Conservation (phyloP, 371 early-diverging fungal species). For the Zychaea mexicana region DNA sequence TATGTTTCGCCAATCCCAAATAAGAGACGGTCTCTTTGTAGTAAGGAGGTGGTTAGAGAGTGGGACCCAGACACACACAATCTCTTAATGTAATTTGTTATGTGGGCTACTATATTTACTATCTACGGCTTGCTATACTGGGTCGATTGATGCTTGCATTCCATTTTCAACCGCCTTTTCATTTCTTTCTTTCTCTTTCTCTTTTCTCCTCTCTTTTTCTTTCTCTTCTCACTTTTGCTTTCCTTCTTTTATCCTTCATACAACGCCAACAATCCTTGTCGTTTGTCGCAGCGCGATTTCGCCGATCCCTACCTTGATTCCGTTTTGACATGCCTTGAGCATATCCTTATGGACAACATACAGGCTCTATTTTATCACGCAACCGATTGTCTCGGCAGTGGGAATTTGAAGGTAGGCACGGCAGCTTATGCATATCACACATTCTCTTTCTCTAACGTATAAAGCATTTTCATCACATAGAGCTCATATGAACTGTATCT, state of each 20-base stretch:
- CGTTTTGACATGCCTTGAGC: slow-evolving; percentile 19
- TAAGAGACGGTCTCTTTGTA: too few species aligned
- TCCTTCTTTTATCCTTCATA: background rate
- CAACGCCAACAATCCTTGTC: too few species aligned
- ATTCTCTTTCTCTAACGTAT: background rate
- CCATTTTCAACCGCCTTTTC: background rate
- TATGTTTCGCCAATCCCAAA: background rate
- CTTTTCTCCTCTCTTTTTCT: slow-evolving; percentile 2
- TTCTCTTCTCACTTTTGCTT: background rate
- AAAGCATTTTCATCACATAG: slow-evolving; percentile 14
- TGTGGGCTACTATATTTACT: too few species aligned
- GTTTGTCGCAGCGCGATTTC: background rate
- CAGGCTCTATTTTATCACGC: slow-evolving; percentile 25
- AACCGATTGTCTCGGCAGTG: slow-evolving; percentile 29
- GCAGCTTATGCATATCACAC: too few species aligned
- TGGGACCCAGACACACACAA: too few species aligned
- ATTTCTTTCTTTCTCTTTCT: slow-evolving; percentile 6
- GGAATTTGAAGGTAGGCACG: slow-evolving; percentile 22
- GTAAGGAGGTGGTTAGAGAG: too few species aligned
- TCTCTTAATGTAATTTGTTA: too few species aligned
- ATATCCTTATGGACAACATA: slow-evolving; percentile 21
- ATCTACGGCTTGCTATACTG: too few species aligned
- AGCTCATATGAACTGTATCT: slow-evolving; percentile 41
- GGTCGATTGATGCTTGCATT: too few species aligned
- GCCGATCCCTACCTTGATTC: background rate